Evolutionary conservation across 1,284 basidiomycete species (phyloP).

Genomic region (Ustilago lituana): DNA sequence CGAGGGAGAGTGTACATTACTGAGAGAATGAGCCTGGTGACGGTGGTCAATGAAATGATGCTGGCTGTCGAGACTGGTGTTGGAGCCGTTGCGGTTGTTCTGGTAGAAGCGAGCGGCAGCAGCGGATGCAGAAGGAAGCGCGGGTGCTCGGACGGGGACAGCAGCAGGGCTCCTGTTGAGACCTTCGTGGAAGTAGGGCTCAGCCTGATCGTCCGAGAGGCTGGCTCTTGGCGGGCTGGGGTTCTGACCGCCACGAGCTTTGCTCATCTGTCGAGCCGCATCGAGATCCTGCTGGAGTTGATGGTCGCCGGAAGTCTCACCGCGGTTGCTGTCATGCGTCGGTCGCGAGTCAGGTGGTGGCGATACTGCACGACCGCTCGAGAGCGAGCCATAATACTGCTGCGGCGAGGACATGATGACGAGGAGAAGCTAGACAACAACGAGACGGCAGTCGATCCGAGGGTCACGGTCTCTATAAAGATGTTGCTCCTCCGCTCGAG

Average conservation of each 20-base stretch:
- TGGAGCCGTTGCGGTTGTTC: conserved; percentile 59
- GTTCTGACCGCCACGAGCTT: conserved; percentile 44
- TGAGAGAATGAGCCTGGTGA: conserved; percentile 61
- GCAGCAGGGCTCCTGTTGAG: conserved; percentile 31
- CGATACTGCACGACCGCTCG: conserved; percentile 39
- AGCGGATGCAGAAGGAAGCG: conserved; percentile 28
- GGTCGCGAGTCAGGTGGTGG: conserved; percentile 18
- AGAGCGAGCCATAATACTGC: conserved; percentile 37
- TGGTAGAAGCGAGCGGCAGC: conserved; percentile 62
- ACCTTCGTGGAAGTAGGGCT: conserved; percentile 46
- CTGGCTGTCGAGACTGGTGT: conserved; percentile 63
- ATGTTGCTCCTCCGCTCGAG: too few species aligned
- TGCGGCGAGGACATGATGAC: conserved; percentile 43
- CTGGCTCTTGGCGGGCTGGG: conserved; percentile 35
- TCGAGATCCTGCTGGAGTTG: conserved; percentile 65
- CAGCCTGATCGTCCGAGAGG: conserved; percentile 39
- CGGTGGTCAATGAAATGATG: conserved; percentile 66
- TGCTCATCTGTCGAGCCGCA: conserved; percentile 64
- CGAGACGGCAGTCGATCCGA: too few species aligned
- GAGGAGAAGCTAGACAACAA: too few species aligned
- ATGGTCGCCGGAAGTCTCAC: conserved; percentile 31
- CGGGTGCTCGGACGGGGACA: conserved; percentile 28
- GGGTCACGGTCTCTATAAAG: too few species aligned
- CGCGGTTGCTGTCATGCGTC: conserved; percentile 11
- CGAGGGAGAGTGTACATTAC: conserved; percentile 55